These are phyloP conservation scores for Stromatinia cepivora DNA, from an alignment of 2,329 filamentous ascomycete species.

Conservation along the genomic window DNA sequence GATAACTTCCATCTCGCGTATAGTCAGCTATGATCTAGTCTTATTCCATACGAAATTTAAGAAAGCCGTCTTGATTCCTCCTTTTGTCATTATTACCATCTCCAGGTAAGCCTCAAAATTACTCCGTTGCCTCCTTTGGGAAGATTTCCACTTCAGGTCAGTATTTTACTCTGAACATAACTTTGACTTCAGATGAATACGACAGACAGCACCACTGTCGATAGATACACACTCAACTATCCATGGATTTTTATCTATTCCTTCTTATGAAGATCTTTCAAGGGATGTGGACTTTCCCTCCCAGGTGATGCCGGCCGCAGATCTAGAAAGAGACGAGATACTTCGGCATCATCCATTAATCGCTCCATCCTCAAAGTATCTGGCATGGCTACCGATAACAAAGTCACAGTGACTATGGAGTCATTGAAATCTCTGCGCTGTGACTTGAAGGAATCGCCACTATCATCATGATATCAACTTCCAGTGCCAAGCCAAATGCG, in stretches of 20 bases:
- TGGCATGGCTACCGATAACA: not conserved
- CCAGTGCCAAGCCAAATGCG: not conserved
- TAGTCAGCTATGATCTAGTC: no score
- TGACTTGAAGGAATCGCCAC: not conserved
- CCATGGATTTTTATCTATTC: not conserved
- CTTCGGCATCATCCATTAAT: not conserved
- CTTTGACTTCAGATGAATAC: not conserved
- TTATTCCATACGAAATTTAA: not conserved
- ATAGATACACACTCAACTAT: not conserved
- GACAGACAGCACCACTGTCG: not conserved
- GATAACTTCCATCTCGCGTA: not conserved
- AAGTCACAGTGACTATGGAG: not conserved
- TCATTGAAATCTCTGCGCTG: not conserved
- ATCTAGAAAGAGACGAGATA: not conserved
- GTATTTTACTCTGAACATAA: not conserved
- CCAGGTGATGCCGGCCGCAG: not conserved
- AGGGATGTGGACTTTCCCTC: not conserved
- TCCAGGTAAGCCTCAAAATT: not conserved
- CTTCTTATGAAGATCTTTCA: not conserved
- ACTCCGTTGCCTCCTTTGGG: constrained; percentile 6
- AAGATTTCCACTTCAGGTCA: not conserved
- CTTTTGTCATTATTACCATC: constrained; percentile 4
- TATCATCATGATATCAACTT: not conserved
- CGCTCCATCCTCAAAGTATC: not conserved
- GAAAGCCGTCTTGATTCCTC: not conserved